phyloP scores from a whole-genome alignment of 164 flowering plant genomes.

The Dillenia turbinata region DNA sequence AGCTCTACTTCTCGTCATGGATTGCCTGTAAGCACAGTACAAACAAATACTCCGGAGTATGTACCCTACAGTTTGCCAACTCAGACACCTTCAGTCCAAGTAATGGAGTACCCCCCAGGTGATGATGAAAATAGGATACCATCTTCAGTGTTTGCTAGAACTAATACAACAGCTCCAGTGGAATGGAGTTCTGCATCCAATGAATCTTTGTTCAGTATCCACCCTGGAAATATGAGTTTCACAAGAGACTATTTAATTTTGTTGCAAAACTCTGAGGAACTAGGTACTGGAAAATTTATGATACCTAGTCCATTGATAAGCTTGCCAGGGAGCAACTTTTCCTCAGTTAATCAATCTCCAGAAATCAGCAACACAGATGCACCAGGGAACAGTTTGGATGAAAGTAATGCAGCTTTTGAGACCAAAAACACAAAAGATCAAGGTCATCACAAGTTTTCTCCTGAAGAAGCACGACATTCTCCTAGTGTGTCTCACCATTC shows the following conservation, averaged over 20 bases:
- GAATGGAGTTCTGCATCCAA: slow-evolving; percentile 91
- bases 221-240: slow-evolving; percentile 59
- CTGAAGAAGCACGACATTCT: too few relatives aligned
- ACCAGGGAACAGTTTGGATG: not conserved
- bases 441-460: too few relatives aligned
- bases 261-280: slow-evolving; percentile 42
- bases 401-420: not conserved
- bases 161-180: slow-evolving; percentile 30
- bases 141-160: slow-evolving; percentile 52
- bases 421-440: not conserved
- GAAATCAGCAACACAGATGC: not conserved
- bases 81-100: slow-evolving; percentile 53
- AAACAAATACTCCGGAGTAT: slow-evolving; percentile 14
- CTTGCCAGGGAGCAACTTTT: slow-evolving; percentile 2
- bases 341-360: slow-evolving; percentile 10
- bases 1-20: slow-evolving; percentile 11
- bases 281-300: slow-evolving; percentile 22
- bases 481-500: too few relatives aligned
- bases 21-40: slow-evolving; percentile 10
- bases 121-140: slow-evolving; percentile 57
- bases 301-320: slow-evolving; percentile 23
- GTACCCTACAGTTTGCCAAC: slow-evolving; percentile 13
- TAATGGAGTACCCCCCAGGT: slow-evolving; percentile 44
- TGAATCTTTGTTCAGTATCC: slow-evolving; percentile 88
- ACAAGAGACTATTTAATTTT: slow-evolving; percentile 39